Evolutionary conservation across 495 filamentous ascomycete species (phyloP).

Genomic region (Neurospora sp.): DNA sequence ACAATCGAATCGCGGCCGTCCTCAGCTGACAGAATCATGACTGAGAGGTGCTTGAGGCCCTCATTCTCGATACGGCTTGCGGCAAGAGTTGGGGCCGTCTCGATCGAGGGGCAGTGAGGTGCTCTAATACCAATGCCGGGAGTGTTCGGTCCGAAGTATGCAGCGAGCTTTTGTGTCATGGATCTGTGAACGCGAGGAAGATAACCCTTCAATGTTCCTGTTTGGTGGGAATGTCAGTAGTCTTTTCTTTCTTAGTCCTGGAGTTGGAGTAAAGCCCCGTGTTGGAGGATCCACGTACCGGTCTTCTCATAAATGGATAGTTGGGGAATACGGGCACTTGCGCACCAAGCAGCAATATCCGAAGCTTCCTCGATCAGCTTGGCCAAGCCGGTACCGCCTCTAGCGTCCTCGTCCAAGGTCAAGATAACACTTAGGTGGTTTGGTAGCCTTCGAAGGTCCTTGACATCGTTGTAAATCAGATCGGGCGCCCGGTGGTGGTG

Average conservation of each 20-base stretch:
- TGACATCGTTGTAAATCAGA: conserved; percentile 82
- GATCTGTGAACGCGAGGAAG: conserved; percentile 65
- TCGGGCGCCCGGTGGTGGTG: conserved; percentile 93
- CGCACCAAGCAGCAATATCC: conserved; percentile 85
- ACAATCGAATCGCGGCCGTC: conserved; percentile 90
- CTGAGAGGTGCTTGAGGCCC: conserved; percentile 43
- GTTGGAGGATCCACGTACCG: conserved; percentile 43
- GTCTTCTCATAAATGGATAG: conserved; percentile 87
- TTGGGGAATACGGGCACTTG: conserved; percentile 71
- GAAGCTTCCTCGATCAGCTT: conserved; percentile 79
- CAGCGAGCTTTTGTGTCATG: conserved; percentile 61
- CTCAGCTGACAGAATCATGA: conserved; percentile 80
- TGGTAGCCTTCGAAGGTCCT: conserved; percentile 57
- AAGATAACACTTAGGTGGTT: conserved; percentile 83
- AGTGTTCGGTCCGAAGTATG: conserved; percentile 66
- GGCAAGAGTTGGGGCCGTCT: conserved; percentile 24
- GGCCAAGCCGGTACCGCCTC: conserved; percentile 58
- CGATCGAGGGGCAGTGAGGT: conserved; percentile 57
- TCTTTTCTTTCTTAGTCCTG: not conserved
- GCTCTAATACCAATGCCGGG: conserved; percentile 63
- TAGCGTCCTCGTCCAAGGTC: conserved; percentile 58
- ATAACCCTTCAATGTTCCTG: conserved; percentile 79
- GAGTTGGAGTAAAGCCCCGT: not conserved
- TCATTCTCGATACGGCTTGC: conserved; percentile 9
- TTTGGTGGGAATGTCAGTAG: not conserved